These are phyloP conservation scores for Cucurbitaria berberidis DNA, from an alignment of 2,329 filamentous ascomycete genomes.

Conservation along the genomic window DNA sequence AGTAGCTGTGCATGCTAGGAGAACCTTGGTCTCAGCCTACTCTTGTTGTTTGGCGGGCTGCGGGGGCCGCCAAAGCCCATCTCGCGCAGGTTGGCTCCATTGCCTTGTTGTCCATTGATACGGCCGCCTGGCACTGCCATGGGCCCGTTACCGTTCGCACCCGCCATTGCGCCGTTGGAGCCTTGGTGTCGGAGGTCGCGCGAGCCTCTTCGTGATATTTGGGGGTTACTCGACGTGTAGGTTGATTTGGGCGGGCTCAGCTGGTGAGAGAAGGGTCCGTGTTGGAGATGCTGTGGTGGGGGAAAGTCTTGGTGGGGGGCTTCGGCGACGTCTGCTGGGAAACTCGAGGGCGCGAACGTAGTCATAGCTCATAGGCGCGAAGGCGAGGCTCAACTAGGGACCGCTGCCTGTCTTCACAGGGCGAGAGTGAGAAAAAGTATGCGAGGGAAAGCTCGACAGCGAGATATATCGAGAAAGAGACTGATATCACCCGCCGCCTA, in stretches of 20 bases:
- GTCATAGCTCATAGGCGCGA: constrained; percentile 30
- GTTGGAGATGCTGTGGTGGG: constrained; percentile 33
- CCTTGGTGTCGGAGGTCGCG: constrained; percentile 38
- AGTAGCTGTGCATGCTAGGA: constrained; percentile 9
- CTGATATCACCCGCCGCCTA: constrained; percentile 21
- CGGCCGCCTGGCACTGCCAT: constrained; percentile 46
- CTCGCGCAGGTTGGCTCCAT: constrained; percentile 42
- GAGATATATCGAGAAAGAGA: constrained; percentile 20
- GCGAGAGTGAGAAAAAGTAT: constrained; percentile 8
- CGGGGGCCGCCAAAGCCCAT: constrained; percentile 51
- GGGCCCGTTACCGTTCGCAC: constrained; percentile 44
- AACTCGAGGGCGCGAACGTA: constrained; percentile 33
- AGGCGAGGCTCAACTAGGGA: constrained; percentile 5
- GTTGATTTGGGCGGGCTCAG: constrained; percentile 26
- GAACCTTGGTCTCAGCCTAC: constrained; percentile 30
- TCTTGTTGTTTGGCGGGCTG: constrained; percentile 59
- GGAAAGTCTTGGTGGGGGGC: constrained; percentile 39
- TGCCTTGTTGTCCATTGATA: constrained; percentile 40
- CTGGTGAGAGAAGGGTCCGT: constrained; percentile 37
- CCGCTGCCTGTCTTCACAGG: constrained; percentile 8
- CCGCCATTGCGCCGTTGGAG: constrained; percentile 42
- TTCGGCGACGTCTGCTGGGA: constrained; percentile 27
- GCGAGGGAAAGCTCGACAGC: constrained; percentile 5
- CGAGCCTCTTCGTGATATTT: constrained; percentile 35
- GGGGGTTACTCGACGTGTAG: constrained; percentile 27